A percentile compares a stretch with the other conserved stretches of the same genome.
phyloP scores from a whole-genome alignment of 1,139 yeast genomes.

The Diutina scorzettiae region DNA sequence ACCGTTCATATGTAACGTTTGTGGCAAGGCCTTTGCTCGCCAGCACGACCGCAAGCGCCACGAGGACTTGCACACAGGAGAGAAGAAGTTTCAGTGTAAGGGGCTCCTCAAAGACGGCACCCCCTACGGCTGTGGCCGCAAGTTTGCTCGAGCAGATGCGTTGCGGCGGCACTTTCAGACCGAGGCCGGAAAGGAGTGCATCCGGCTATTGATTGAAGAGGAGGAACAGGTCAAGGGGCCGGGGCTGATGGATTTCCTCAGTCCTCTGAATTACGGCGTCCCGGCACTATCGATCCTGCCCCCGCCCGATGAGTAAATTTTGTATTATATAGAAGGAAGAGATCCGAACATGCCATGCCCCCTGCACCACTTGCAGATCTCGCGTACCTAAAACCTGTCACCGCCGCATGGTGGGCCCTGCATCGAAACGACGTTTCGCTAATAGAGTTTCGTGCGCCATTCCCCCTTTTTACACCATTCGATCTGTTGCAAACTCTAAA shows the following conservation, averaged over 20 bases:
- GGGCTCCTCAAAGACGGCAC: constrained; percentile 57
- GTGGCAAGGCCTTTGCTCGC: constrained; percentile 92
- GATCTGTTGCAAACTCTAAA: too few species aligned
- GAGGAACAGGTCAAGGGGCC: constrained; percentile 28
- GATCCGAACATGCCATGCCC: too few species aligned
- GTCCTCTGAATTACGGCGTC: constrained; percentile 3
- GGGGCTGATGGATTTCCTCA: background rate
- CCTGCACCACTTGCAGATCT: too few species aligned
- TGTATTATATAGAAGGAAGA: too few species aligned
- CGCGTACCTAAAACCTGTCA: too few species aligned
- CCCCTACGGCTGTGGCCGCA: constrained; percentile 85
- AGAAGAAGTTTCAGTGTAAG: constrained; percentile 74
- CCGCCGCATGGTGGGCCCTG: too few species aligned
- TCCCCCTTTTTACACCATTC: too few species aligned
- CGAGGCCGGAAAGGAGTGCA: constrained; percentile 83
- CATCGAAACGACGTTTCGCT: too few species aligned
- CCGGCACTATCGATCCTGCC: constrained; percentile 1
- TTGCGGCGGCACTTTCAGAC: constrained; percentile 88
- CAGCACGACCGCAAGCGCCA: constrained; percentile 93
- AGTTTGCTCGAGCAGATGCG: constrained; percentile 94
- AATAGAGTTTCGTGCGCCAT: too few species aligned
- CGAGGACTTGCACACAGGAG: constrained; percentile 87
- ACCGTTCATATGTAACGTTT: constrained; percentile 75
- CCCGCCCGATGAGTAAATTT: too few species aligned
- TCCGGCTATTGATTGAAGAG: constrained; percentile 61